Evolutionary conservation across 768 basidiomycete genomes (phyloP).

Genomic region (Dioszegia crocea): DNA sequence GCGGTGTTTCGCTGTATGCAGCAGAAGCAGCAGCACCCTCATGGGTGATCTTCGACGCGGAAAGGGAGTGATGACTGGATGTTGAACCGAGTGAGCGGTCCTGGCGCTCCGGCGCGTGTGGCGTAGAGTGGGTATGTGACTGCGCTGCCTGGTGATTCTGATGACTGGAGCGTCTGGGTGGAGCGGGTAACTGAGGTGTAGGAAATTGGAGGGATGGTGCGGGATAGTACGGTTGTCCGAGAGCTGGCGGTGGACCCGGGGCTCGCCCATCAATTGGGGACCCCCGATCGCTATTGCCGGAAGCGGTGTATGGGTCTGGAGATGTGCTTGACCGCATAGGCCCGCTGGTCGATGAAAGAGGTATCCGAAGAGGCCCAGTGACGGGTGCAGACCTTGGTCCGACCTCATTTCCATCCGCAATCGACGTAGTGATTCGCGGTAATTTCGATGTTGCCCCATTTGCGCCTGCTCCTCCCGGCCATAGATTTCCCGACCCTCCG

Average conservation of each 20-base stretch:
- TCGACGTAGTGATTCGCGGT: constrained; percentile 15
- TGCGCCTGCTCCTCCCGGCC: neutral
- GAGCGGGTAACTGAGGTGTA: constrained; percentile 4
- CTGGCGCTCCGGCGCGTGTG: neutral
- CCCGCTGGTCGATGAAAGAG: neutral
- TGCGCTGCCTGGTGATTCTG: constrained; percentile 7
- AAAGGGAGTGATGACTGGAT: neutral
- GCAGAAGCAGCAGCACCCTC: neutral
- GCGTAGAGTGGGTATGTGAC: neutral
- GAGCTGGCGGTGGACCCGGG: neutral
- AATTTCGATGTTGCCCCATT: neutral
- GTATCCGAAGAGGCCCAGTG: constrained; percentile 15
- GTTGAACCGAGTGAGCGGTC: neutral
- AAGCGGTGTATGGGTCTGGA: constrained; percentile 25
- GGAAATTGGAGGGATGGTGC: constrained; percentile 19
- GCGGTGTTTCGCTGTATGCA: neutral
- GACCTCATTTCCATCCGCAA: neutral
- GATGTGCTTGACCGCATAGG: constrained; percentile 33
- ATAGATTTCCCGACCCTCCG: neutral
- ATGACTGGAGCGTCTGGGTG: constrained; percentile 12
- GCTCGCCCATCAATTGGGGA: constrained; percentile 12
- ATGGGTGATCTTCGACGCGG: neutral
- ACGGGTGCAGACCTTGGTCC: constrained; percentile 29
- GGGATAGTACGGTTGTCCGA: constrained; percentile 18
- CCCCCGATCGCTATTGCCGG: neutral